Evolutionary conservation across 2,329 filamentous ascomycete species (phyloP).

Genomic region (Septoria petroselini): DNA sequence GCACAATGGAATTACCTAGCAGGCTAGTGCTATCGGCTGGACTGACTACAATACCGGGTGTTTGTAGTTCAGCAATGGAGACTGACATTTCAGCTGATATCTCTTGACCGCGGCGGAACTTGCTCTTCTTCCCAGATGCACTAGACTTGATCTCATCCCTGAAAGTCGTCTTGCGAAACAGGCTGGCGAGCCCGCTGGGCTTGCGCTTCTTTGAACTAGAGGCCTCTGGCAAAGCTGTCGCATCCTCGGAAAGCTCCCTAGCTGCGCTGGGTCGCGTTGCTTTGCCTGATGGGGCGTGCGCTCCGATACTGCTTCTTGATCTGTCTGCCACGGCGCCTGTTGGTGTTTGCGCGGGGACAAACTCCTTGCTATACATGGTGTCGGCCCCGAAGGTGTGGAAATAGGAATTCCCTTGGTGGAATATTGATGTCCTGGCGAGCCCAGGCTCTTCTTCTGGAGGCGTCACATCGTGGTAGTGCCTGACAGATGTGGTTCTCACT

Average conservation of each 20-base stretch:
- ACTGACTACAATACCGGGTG: conserved; percentile 21
- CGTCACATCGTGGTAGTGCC: conserved; percentile 27
- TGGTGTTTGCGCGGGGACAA: conserved; percentile 15
- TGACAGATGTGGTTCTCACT: conserved; percentile 2
- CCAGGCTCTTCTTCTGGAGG: conserved; percentile 25
- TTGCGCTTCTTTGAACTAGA: conserved; percentile 15
- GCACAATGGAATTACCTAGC: conserved; percentile 12
- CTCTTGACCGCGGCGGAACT: too few relatives aligned
- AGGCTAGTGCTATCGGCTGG: conserved; percentile 11
- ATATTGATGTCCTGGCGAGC: conserved; percentile 4
- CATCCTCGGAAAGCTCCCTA: background rate
- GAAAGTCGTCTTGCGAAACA: conserved; percentile 23
- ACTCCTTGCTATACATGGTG: conserved; percentile 23
- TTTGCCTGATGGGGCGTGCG: too few relatives aligned
- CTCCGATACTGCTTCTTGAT: too few relatives aligned
- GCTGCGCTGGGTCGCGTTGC: too few relatives aligned
- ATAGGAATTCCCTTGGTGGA: conserved; percentile 26
- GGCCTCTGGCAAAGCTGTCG: background rate
- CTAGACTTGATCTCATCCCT: conserved; percentile 13
- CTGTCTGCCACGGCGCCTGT: background rate
- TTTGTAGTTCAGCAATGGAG: too few relatives aligned
- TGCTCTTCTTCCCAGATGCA: background rate
- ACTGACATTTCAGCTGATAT: too few relatives aligned
- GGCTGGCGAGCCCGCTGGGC: conserved; percentile 22
- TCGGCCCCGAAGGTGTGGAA: conserved; percentile 30